phyloP scores from a whole-genome alignment of 257 asterid species.

The Thymus mandschuricus region DNA sequence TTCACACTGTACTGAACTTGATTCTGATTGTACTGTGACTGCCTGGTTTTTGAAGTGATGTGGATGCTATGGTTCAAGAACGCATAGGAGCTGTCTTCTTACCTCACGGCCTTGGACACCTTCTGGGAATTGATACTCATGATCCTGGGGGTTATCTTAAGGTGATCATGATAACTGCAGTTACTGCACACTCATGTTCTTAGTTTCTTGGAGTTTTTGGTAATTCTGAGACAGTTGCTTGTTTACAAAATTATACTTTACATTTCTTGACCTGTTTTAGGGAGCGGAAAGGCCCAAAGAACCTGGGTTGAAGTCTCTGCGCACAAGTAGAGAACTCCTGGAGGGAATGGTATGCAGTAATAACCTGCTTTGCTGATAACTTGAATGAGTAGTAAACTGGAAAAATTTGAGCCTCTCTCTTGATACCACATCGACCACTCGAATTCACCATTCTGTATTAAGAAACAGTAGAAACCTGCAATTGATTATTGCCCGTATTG shows the following conservation, averaged over 20 bases:
- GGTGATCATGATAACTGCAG: conserved; percentile 47
- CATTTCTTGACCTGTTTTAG: conserved; percentile 42
- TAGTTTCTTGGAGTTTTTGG: conserved; percentile 15
- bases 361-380: conserved; percentile 14
- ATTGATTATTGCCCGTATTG: conserved; percentile 16
- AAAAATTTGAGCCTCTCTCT: not conserved
- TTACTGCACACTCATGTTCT: not conserved
- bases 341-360: conserved; percentile 80
- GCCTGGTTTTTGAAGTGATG: conserved; percentile 56
- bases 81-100: conserved; percentile 87
- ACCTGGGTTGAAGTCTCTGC: conserved; percentile 83
- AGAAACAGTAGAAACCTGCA: not conserved
- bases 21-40: conserved; percentile 21
- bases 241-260: conserved; percentile 13
- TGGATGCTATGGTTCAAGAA: conserved; percentile 75
- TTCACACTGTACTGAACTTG: conserved; percentile 5
- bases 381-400: conserved; percentile 2
- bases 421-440: conserved; percentile 11
- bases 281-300: conserved; percentile 83
- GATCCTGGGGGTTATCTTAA: conserved; percentile 94
- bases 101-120: conserved; percentile 99
- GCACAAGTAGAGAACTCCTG: conserved; percentile 82
- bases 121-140: conserved; percentile 94
- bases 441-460: conserved; percentile 18
- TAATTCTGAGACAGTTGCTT: conserved; percentile 14